Evolutionary conservation across 495 filamentous ascomycete genomes (phyloP).

Genomic region (Oleoguttula mirabilis): DNA sequence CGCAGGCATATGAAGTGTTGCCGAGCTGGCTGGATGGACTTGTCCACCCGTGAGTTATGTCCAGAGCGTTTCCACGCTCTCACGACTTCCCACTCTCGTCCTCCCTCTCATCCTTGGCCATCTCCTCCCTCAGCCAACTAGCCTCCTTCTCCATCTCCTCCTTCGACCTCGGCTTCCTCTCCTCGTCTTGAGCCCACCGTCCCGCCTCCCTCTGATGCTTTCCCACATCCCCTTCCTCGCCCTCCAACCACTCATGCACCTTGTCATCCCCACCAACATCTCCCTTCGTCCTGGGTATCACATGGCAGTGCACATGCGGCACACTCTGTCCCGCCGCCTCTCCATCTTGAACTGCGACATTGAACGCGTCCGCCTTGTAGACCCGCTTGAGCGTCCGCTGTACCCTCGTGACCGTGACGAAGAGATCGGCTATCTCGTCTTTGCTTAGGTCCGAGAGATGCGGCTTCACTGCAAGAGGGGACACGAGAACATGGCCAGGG

Average conservation of each 20-base stretch:
- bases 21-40: no score
- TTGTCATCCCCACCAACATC: constrained; percentile 50
- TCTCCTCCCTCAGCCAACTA: constrained; percentile 45
- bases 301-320: constrained; percentile 82
- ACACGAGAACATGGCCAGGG: constrained; percentile 84
- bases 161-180: constrained; percentile 52
- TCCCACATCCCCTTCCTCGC: constrained; percentile 75
- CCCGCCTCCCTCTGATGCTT: constrained; percentile 33
- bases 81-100: constrained; percentile 5
- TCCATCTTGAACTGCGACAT: constrained; percentile 90
- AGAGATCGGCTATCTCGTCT: constrained; percentile 70
- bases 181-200: constrained; percentile 26
- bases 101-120: constrained; percentile 33
- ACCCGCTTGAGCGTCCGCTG: constrained; percentile 64
- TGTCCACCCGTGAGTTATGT: no score
- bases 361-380: constrained; percentile 69
- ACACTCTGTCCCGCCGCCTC: constrained; percentile 79
- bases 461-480: constrained; percentile 48
- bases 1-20: no score
- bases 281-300: constrained; percentile 61
- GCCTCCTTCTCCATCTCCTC: constrained; percentile 78
- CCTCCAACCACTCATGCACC: constrained; percentile 73
- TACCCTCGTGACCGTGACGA: constrained; percentile 69
- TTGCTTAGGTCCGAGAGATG: constrained; percentile 64
- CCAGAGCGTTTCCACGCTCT: neutral